Evolutionary conservation across 768 basidiomycete genomes (phyloP), one percentile per base, ranked within the genome.

Genomic region (Xerocomellus dryophilus): DNA sequence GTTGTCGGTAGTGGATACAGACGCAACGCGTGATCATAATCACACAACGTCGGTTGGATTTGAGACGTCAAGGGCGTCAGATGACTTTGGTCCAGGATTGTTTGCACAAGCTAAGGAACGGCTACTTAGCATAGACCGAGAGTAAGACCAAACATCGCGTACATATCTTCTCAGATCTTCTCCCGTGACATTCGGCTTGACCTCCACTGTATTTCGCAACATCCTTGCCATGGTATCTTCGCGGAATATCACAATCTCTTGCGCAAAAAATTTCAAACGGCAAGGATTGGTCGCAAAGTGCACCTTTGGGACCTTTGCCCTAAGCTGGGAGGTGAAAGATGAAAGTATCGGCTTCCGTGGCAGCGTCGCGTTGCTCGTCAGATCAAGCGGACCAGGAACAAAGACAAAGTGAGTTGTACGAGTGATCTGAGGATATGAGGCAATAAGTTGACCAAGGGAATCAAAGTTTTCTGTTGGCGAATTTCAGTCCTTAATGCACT

Each of bases 141-240:
- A 20, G 42, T 29, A 38, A 27, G 34, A 58, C 35, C 25, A 23
- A 53, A n/a, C 45, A 34, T 11, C 48, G 61, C 91, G 64, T 67
- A 96, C 95, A 73, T 87, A 95, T 76, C 89, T 81, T 71, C 93
- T 93, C 67, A 97, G 73, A 64, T 93, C 88, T 40, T 87, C 87
- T 57, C 85, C 87, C 43, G 80, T 76, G 21, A 85, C 82, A 43
- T 88, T 82, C 3, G 86, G 85, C 66, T 97, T 97, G 34, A 96
- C 85, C 10, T 90, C 86, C 6, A 98, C 85, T 20, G 92, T 80
- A 69, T 98, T 97, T 61, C 97, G 76, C 57, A 98, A 73, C 92
- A 98, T 94, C 61, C 86, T 80, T 2, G 91, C 82, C 93, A 99
- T 98, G 45, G 86, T 69, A 67, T 98, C 93, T 62, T 98, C 93